Conservation (phyloP, 495 filamentous ascomycete genomes). For the Acidiella bohemica region DNA sequence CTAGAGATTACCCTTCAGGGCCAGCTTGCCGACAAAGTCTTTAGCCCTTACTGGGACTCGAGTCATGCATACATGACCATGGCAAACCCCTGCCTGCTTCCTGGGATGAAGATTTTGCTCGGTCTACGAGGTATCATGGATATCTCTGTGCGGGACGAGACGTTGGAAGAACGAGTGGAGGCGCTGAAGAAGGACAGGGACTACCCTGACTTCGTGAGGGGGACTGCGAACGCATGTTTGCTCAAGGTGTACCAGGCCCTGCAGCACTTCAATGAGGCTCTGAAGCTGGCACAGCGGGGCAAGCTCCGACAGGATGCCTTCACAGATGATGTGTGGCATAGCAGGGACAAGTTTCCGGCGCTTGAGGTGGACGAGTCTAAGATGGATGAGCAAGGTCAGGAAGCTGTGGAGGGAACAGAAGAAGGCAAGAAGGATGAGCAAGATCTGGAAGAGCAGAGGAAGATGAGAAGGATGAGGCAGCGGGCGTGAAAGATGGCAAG, state of each 20-base stretch:
- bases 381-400: too few relatives aligned
- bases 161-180: background rate
- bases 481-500: too few relatives aligned
- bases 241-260: slow-evolving; percentile 3
- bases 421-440: too few relatives aligned
- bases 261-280: slow-evolving; percentile 10
- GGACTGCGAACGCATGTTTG: background rate
- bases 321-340: slow-evolving; percentile 32
- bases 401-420: too few relatives aligned
- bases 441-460: too few relatives aligned
- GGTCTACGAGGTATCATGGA: slow-evolving; percentile 1
- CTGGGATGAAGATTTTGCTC: slow-evolving; percentile 13
- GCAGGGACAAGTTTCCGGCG: slow-evolving; percentile 42
- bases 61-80: background rate
- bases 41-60: background rate
- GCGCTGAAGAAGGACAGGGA: background rate
- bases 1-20: slow-evolving; percentile 3
- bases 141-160: slow-evolving; percentile 4
- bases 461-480: too few relatives aligned
- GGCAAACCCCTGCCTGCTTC: slow-evolving; percentile 3
- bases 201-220: slow-evolving; percentile 1
- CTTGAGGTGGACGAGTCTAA: too few relatives aligned
- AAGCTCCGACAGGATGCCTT: slow-evolving; percentile 4
- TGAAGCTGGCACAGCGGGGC: slow-evolving; percentile 7
- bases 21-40: background rate